phyloP scores from a whole-genome alignment of 108 stramenopile genomes.

The Fistulifera pelliculosa region DNA sequence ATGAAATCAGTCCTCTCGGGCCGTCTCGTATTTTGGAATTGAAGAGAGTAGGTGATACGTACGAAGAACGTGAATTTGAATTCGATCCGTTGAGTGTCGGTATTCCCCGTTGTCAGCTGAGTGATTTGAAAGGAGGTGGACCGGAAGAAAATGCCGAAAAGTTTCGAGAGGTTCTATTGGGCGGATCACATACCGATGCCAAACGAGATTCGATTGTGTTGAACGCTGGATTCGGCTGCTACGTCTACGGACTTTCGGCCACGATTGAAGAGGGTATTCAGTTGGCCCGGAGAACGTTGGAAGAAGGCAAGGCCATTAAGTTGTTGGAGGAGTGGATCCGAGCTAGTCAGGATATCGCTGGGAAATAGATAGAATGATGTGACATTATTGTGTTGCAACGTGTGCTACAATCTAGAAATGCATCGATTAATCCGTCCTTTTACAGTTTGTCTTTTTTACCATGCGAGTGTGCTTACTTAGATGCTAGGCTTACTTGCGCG shows the following conservation, averaged over 20 bases:
- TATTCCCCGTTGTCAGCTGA: conserved; percentile 79
- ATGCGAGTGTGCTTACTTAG: too few species aligned
- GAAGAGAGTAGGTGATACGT: conserved; percentile 63
- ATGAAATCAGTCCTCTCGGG: conserved; percentile 96
- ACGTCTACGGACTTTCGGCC: conserved; percentile 85
- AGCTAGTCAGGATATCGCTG: conserved; percentile 58
- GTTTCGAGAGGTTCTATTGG: conserved; percentile 80
- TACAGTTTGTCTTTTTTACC: too few species aligned
- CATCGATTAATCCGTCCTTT: too few species aligned
- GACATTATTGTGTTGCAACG: too few species aligned
- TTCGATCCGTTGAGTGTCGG: conserved; percentile 87
- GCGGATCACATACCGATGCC: conserved; percentile 82
- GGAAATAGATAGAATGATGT: too few species aligned
- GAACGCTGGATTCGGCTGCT: conserved; percentile 95
- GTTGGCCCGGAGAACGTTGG: conserved; percentile 64
- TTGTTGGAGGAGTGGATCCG: conserved; percentile 66
- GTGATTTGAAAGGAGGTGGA: conserved; percentile 92
- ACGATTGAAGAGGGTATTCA: conserved; percentile 89
- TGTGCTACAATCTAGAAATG: too few species aligned
- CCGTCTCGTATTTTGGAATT: conserved; percentile 89
- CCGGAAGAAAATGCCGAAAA: conserved; percentile 88
- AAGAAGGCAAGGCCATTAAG: conserved; percentile 64
- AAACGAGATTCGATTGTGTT: conserved; percentile 93
- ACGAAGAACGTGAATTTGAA: conserved; percentile 58
- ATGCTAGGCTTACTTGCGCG: too few species aligned